phyloP scores from a whole-genome alignment of 1,284 basidiomycete species.

The Pisolithus thermaeus region DNA sequence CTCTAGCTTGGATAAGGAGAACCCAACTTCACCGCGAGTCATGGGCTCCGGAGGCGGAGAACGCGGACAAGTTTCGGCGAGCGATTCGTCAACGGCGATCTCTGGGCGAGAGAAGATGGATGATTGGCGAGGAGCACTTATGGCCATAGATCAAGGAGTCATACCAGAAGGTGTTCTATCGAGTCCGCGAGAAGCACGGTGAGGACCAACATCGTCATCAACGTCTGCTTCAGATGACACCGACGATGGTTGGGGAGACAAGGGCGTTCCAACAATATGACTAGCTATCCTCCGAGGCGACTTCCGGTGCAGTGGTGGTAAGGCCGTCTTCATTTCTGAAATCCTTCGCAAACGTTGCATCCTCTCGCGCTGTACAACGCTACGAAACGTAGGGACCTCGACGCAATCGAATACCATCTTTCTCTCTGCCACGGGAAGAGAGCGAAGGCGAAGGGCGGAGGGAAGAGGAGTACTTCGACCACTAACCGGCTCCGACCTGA shows the following conservation, averaged over 20 bases:
- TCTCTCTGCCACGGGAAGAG: conserved; percentile 15
- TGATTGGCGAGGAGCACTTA: background rate
- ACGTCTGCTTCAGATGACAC: conserved; percentile 15
- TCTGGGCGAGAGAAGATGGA: conserved; percentile 9
- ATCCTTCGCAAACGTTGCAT: background rate
- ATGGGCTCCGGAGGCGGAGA: conserved; percentile 2
- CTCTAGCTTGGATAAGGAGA: background rate
- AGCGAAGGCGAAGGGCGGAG: conserved; percentile 11
- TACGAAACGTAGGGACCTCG: conserved; percentile 18
- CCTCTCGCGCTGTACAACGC: conserved; percentile 8
- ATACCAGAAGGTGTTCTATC: conserved; percentile 20
- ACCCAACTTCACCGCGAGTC: background rate
- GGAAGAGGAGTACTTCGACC: conserved; percentile 16
- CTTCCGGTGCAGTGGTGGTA: background rate
- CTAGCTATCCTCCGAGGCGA: background rate
- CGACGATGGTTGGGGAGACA: conserved; percentile 1
- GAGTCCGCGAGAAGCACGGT: conserved; percentile 27
- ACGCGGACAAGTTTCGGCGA: conserved; percentile 6
- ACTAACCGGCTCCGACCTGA: conserved; percentile 24
- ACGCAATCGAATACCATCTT: conserved; percentile 23
- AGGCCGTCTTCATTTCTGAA: background rate
- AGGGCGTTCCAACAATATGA: background rate
- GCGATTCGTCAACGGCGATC: conserved; percentile 18
- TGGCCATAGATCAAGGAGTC: background rate
- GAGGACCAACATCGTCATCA: conserved; percentile 25